Conservation (phyloP, 106 monocot genomes). For the Acanthochlamys bracteata region DNA sequence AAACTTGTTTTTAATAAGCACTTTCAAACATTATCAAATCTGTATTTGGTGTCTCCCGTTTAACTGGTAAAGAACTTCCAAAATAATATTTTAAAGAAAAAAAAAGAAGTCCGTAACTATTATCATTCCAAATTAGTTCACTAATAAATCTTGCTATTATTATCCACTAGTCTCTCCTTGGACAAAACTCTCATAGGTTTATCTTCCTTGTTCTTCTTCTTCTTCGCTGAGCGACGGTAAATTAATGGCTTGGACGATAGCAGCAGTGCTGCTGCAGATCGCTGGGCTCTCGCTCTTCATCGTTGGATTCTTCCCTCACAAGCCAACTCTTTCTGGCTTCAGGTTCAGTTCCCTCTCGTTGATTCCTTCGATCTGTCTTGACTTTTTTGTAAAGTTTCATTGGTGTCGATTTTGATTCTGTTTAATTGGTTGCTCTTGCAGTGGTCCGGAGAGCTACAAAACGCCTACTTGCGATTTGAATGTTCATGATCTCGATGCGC, state of each 20-base stretch:
- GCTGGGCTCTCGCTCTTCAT: conserved; percentile 69
- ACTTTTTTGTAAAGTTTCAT: no score
- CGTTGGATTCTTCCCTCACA: conserved; percentile 84
- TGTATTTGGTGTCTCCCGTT: no score
- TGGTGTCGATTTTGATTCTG: neutral
- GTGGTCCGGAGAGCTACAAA: conserved; percentile 72
- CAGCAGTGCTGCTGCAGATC: conserved; percentile 68
- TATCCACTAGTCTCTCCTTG: no score
- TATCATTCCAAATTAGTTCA: no score
- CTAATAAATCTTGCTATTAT: no score
- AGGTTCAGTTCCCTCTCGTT: conserved; percentile 35
- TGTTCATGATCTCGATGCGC: conserved; percentile 10
- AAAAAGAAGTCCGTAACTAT: no score
- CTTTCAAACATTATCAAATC: no score
- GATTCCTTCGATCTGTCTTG: neutral
- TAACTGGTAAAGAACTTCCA: no score
- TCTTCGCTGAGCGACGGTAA: conserved; percentile 31
- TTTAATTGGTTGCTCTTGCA: conserved; percentile 1
- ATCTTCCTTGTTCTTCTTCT: neutral
- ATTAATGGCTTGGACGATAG: conserved; percentile 28
- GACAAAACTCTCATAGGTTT: no score
- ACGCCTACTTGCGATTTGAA: conserved; percentile 44
- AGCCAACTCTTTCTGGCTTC: conserved; percentile 67
- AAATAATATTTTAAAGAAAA: no score
- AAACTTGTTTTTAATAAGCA: no score